Conservation (phyloP, 179 eudicot species). For the Amaranthus tricolor region DNA sequence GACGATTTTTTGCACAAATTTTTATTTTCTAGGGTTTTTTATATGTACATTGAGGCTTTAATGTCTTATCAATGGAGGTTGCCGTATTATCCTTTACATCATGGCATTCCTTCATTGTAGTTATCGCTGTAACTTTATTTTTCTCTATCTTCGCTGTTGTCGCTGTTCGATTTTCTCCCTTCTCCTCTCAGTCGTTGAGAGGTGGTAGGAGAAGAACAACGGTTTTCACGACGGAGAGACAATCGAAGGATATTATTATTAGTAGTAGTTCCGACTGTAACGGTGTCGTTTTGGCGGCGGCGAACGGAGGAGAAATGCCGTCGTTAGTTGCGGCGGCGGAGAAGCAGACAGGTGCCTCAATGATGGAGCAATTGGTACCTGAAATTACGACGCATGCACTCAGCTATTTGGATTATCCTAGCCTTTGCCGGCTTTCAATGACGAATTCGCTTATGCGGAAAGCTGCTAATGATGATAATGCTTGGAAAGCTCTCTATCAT, state of each 20-base stretch:
- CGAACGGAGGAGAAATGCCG: conserved; percentile 35
- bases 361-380: conserved; percentile 98
- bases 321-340: conserved; percentile 37
- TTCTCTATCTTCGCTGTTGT: conserved; percentile 36
- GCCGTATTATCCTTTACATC: conserved; percentile 19
- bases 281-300: conserved; percentile 33
- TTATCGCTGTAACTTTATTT: conserved; percentile 27
- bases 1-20: not conserved
- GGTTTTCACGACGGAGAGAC: conserved; percentile 4
- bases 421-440: conserved; percentile 89
- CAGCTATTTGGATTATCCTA: conserved; percentile 85
- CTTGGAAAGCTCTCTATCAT: conserved; percentile 94
- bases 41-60: conserved; percentile 40
- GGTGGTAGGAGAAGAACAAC: not conserved
- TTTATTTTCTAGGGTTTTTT: conserved; percentile 42
- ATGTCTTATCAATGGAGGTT: conserved; percentile 58
- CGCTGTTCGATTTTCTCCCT: conserved; percentile 35
- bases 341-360: conserved; percentile 68
- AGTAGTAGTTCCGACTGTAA: conserved; percentile 5
- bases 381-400: conserved; percentile 90
- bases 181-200: conserved; percentile 18
- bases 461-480: conserved; percentile 96
- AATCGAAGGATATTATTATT: not conserved
- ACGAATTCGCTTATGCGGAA: conserved; percentile 81
- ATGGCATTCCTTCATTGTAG: conserved; percentile 27